Evolutionary conservation across 2,329 filamentous ascomycete genomes (phyloP).

Genomic region (Colletotrichum zoysiae): DNA sequence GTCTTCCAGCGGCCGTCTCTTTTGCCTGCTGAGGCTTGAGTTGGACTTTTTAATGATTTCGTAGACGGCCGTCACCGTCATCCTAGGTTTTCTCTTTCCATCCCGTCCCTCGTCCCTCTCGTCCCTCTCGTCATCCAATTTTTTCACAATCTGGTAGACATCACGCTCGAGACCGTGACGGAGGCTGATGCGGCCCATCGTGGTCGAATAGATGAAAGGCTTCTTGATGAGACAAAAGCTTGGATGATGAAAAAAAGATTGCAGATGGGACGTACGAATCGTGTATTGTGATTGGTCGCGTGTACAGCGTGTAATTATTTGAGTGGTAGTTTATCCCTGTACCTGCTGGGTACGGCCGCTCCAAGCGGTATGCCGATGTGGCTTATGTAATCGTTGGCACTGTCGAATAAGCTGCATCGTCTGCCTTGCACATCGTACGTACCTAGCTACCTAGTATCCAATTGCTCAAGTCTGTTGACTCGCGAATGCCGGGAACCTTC

Average conservation of each 20-base stretch:
- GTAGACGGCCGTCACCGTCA: constrained; percentile 76
- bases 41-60: constrained; percentile 83
- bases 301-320: no score
- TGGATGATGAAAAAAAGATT: not conserved
- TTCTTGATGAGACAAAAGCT: constrained; percentile 3
- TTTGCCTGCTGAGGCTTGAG: constrained; percentile 84
- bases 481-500: no score
- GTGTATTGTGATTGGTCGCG: not conserved
- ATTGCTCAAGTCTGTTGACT: no score
- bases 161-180: constrained; percentile 74
- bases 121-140: constrained; percentile 76
- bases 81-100: constrained; percentile 53
- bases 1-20: constrained; percentile 85
- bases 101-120: constrained; percentile 65
- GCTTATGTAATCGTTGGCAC: not conserved
- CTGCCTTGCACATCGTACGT: no score
- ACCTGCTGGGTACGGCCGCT: no score
- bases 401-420: no score
- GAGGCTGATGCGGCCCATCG: constrained; percentile 52
- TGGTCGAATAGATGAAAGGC: not conserved
- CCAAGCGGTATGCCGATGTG: not conserved
- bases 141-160: constrained; percentile 83
- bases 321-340: no score
- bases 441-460: no score
- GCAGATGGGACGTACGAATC: not conserved